Percentiles rank a stretch among this genome's conserved stretches.
These are phyloP conservation scores for Colletotrichum echinochloae DNA, from an alignment of 2,329 filamentous ascomycete species.

Conservation along the genomic window DNA sequence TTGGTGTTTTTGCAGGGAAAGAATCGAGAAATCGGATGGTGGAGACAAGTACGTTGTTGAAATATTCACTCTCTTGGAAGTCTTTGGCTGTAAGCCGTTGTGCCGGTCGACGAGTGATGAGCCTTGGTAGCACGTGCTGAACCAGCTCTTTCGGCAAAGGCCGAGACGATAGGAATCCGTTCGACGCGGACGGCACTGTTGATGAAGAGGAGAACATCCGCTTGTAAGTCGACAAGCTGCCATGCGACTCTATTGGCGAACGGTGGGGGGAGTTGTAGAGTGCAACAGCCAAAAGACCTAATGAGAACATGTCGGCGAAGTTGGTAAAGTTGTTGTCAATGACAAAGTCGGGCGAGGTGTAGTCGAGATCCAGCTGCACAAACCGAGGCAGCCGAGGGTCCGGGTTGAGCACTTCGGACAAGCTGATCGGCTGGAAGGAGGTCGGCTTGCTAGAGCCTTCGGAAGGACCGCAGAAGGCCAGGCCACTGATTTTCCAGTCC, in stretches of 20 bases:
- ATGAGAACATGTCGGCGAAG: conserved; percentile 91
- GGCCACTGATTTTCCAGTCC: conserved; percentile 98
- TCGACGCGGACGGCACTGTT: conserved; percentile 80
- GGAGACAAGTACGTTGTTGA: conserved; percentile 95
- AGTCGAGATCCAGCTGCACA: conserved; percentile 93
- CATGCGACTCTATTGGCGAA: conserved; percentile 86
- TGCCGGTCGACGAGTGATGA: conserved; percentile 89
- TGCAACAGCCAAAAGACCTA: conserved; percentile 88
- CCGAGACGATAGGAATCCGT: conserved; percentile 86
- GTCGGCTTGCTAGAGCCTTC: conserved; percentile 80
- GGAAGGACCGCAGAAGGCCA: conserved; percentile 87
- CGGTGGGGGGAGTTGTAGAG: conserved; percentile 94
- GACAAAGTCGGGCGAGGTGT: conserved; percentile 93
- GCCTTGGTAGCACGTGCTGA: conserved; percentile 80
- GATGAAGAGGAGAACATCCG: conserved; percentile 83
- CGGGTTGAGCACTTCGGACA: conserved; percentile 86
- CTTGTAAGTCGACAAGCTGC: conserved; percentile 86
- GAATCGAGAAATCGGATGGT: conserved; percentile 95
- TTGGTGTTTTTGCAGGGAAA: conserved; percentile 90
- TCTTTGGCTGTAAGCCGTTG: conserved; percentile 89
- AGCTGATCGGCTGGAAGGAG: conserved; percentile 81
- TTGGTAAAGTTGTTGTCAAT: conserved; percentile 88
- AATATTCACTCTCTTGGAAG: conserved; percentile 95
- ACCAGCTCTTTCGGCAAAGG: conserved; percentile 84
- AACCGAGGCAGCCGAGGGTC: conserved; percentile 84